Evolutionary conservation across 352 stramenopile genomes (phyloP).

Genomic region (Pythium insidiosum): DNA sequence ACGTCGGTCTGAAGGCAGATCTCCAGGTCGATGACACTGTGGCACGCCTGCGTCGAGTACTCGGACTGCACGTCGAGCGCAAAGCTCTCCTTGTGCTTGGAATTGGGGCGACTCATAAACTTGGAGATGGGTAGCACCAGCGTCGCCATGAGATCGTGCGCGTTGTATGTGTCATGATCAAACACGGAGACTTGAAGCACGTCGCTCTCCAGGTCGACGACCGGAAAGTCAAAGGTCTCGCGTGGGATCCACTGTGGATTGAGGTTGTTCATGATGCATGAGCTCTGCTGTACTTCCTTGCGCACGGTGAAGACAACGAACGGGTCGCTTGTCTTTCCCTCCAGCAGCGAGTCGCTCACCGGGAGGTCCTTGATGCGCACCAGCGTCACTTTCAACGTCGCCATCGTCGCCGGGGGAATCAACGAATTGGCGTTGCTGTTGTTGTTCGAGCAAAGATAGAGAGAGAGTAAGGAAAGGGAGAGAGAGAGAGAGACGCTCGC

Average conservation of each 20-base stretch:
- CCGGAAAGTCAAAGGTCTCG: constrained; percentile 53
- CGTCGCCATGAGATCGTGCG: constrained; percentile 53
- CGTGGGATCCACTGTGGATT: constrained; percentile 54
- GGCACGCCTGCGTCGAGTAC: constrained; percentile 32
- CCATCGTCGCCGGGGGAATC: constrained; percentile 17
- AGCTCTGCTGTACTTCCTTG: constrained; percentile 41
- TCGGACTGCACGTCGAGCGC: constrained; percentile 30
- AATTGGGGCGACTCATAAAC: constrained; percentile 30
- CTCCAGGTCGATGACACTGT: constrained; percentile 46
- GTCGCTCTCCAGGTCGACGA: constrained; percentile 27
- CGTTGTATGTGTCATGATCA: constrained; percentile 57
- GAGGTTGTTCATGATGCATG: constrained; percentile 51
- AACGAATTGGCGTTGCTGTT: too few species aligned
- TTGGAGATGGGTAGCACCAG: constrained; percentile 43
- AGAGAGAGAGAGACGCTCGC: too few species aligned
- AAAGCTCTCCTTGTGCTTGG: constrained; percentile 42
- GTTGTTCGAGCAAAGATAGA: background rate
- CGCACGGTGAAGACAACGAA: constrained; percentile 58
- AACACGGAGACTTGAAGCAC: constrained; percentile 51
- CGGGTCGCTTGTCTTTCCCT: constrained; percentile 60
- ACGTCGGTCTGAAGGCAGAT: constrained; percentile 30
- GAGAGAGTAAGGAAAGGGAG: background rate
- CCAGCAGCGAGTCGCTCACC: constrained; percentile 48
- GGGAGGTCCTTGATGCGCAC: constrained; percentile 38
- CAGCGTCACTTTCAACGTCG: constrained; percentile 42